Evolutionary conservation across 495 filamentous ascomycete genomes (phyloP).

Genomic region (Lepidopterella palustris): DNA sequence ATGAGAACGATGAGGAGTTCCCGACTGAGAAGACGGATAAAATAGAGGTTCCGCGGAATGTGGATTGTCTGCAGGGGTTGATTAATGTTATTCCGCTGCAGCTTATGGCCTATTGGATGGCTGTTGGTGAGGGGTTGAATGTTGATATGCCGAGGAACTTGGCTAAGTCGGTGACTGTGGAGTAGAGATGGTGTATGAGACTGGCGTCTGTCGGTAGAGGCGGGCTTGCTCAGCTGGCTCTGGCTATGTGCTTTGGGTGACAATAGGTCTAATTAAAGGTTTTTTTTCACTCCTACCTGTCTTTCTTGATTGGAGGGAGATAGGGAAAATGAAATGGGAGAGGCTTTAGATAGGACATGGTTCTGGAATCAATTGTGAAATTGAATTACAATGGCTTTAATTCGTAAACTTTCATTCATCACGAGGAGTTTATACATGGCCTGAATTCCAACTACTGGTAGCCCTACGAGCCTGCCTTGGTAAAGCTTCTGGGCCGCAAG

Average conservation of each 20-base stretch:
- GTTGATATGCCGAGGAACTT: conserved; percentile 97
- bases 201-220: conserved; percentile 25
- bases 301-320: neutral
- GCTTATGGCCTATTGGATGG: conserved; percentile 97
- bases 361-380: neutral
- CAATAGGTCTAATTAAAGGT: neutral
- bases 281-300: neutral
- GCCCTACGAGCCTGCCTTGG: no score
- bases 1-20: conserved; percentile 84
- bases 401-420: no score
- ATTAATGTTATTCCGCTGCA: conserved; percentile 97
- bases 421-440: no score
- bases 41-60: conserved; percentile 94
- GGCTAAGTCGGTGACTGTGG: conserved; percentile 97
- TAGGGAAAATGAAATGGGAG: neutral
- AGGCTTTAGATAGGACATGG: neutral
- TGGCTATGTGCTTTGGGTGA: conserved; percentile 10
- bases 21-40: conserved; percentile 78
- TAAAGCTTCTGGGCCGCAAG: no score
- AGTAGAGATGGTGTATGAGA: conserved; percentile 48
- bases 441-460: no score
- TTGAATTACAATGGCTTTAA: no score
- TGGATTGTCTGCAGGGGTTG: conserved; percentile 91
- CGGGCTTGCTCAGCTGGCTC: conserved; percentile 19
- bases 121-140: conserved; percentile 89